Base-by-base conservation (phyloP, 2,329 filamentous ascomycete genomes). In the Alternaria brassicicola region DNA sequence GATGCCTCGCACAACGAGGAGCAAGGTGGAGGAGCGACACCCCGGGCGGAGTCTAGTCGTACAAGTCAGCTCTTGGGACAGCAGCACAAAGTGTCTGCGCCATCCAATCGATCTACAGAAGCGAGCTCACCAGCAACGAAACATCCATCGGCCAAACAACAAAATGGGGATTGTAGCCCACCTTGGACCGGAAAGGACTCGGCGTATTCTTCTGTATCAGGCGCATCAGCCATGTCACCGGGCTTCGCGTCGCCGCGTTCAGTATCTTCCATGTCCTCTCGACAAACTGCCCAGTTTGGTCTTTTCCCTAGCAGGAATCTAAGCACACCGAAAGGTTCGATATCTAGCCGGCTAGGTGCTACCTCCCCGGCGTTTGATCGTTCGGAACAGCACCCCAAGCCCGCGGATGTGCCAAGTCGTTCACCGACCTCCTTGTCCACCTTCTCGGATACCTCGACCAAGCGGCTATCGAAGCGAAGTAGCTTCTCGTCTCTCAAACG, bases 171-270 rank as follows among this genome's bases (percentile, higher is more conserved):
- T 26, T 61, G 60, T 46, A 76, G 72, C 55, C 73, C 74, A n/a
- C 70, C 68, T 6, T 61, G 70, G 56, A 74, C 73, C 6, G 73
- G 72, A 26, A 75, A 76, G 57, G 76, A 78, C 46, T 78, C 76
- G 26, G 76, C 76, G 6, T 78, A 78, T 58, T 77, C 75, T 46
- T 78, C 76, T 8, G 65, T 76, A 23, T 76, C 75, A 19, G 73
- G 72, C 38, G 70, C 68, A 26, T 76, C 75, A 6, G 68, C 67
- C 45, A 66, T 71, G 43, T 75, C 72, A 19, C 73, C 73, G 3
- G 64, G 62, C 19, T 57, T 50, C 23, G 59, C 58, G 17, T 65
- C 70, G 39, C 66, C 71, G 19, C 72, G 72, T 19, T 74, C 73
- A 13, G 66, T 67, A 3, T 75, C 73, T 8, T 64, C 71, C n/a